Percentiles rank a stretch among this genome's conserved stretches.
phyloP scores from a whole-genome alignment of 306 rosid genomes.

The Rosa rugosa region DNA sequence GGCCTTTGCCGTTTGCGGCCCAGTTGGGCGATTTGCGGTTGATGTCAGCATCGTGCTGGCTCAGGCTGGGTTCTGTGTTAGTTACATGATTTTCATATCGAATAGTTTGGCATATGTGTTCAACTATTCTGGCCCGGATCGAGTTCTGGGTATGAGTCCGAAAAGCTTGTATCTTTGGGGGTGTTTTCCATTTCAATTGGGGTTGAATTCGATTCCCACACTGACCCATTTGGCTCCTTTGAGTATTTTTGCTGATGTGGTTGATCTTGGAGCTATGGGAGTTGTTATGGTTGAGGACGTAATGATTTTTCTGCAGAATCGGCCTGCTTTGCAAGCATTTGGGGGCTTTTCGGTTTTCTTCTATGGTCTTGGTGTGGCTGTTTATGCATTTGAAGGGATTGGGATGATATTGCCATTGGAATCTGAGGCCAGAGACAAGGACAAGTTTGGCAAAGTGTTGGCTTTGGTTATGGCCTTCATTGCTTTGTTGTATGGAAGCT shows the following conservation, averaged over 20 bases:
- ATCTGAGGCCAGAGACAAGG: slow-evolving; percentile 55
- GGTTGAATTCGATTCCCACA: slow-evolving; percentile 58
- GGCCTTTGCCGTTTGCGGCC: slow-evolving; percentile 58
- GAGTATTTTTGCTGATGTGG: slow-evolving; percentile 66
- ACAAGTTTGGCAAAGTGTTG: slow-evolving; percentile 56
- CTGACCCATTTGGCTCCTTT: slow-evolving; percentile 74
- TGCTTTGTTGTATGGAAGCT: slow-evolving; percentile 54
- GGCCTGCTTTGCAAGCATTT: slow-evolving; percentile 47
- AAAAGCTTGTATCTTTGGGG: slow-evolving; percentile 56
- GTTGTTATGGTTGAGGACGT: slow-evolving; percentile 65
- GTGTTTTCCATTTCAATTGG: slow-evolving; percentile 68
- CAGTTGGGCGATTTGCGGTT: slow-evolving; percentile 50
- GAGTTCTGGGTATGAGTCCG: slow-evolving; percentile 43
- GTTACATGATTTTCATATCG: slow-evolving; percentile 66
- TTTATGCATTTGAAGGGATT: slow-evolving; percentile 73
- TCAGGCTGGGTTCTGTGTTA: slow-evolving; percentile 67
- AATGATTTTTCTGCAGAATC: slow-evolving; percentile 34
- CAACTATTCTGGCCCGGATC: neutral
- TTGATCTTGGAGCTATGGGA: slow-evolving; percentile 60
- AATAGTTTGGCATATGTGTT: slow-evolving; percentile 44
- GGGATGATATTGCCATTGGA: slow-evolving; percentile 72
- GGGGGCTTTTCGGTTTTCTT: slow-evolving; percentile 59
- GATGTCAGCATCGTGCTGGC: slow-evolving; percentile 62
- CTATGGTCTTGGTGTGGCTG: slow-evolving; percentile 73
- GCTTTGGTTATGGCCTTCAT: slow-evolving; percentile 53